Conservation (phyloP, 1,284 basidiomycete genomes). For the Ustilago tritici region DNA sequence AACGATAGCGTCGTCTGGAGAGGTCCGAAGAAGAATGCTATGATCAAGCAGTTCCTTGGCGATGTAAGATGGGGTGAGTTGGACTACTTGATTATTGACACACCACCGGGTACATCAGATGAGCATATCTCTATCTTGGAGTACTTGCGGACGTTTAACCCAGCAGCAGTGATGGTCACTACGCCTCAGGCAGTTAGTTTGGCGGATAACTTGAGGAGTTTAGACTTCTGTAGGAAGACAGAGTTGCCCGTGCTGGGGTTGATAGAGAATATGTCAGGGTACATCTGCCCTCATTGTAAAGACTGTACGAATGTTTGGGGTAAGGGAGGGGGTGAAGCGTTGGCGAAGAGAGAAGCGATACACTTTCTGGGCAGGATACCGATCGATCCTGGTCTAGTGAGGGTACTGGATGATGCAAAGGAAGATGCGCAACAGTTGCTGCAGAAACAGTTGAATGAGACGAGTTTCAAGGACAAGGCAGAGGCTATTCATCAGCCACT, state of each 20-base stretch:
- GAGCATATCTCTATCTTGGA: slow-evolving; percentile 96
- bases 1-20: slow-evolving; percentile 97
- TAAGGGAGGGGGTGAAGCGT: slow-evolving; percentile 83
- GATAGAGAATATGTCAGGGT: slow-evolving; percentile 99
- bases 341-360: slow-evolving; percentile 80
- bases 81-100: slow-evolving; percentile 96
- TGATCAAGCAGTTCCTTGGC: slow-evolving; percentile 97
- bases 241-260: slow-evolving; percentile 89
- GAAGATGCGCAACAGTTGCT: slow-evolving; percentile 44
- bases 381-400: slow-evolving; percentile 91
- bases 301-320: slow-evolving; percentile 96
- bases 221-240: slow-evolving; percentile 91
- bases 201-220: slow-evolving; percentile 92
- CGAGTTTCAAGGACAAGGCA: slow-evolving; percentile 9
- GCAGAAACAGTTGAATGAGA: slow-evolving; percentile 13
- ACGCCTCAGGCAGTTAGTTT: slow-evolving; percentile 97
- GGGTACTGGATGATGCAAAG: slow-evolving; percentile 81
- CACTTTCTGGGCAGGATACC: slow-evolving; percentile 89
- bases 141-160: slow-evolving; percentile 78
- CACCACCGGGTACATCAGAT: slow-evolving; percentile 95
- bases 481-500: slow-evolving; percentile 25
- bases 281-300: slow-evolving; percentile 85
- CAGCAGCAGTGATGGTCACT: slow-evolving; percentile 89
- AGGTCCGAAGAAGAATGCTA: slow-evolving; percentile 99
- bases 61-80: slow-evolving; percentile 97